These are phyloP conservation scores for Xenoacremonium recifei DNA, from an alignment of 2,329 filamentous ascomycete genomes.

Conservation along the genomic window DNA sequence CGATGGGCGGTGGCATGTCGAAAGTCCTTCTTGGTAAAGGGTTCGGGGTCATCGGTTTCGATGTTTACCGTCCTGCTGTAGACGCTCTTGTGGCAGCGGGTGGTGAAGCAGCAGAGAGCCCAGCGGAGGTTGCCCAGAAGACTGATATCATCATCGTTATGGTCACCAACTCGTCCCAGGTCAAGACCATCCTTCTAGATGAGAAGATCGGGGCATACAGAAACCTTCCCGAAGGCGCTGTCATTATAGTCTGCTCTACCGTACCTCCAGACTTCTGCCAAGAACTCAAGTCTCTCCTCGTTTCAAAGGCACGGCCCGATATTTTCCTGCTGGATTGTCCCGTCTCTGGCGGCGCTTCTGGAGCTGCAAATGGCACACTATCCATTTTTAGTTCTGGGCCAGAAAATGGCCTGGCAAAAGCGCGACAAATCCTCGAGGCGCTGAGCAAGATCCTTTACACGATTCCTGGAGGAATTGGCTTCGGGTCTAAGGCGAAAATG, in stretches of 20 bases:
- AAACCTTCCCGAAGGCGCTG: not conserved
- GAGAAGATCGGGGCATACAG: not conserved
- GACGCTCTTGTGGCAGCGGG: not conserved
- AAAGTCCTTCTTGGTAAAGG: not conserved
- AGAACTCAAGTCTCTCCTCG: not conserved
- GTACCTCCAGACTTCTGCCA: not conserved
- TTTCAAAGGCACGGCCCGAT: not conserved
- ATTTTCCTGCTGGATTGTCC: not conserved
- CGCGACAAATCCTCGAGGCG: not conserved
- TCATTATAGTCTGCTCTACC: not conserved
- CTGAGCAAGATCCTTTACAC: not conserved
- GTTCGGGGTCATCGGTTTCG: not conserved
- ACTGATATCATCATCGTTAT: not conserved
- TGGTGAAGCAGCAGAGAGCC: not conserved
- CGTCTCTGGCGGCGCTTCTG: not conserved
- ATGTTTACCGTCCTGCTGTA: not conserved
- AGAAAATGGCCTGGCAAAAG: not conserved
- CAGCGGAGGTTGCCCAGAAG: not conserved
- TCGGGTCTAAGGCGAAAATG: conserved; percentile 1
- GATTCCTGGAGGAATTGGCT: not conserved
- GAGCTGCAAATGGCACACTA: not conserved
- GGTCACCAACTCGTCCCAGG: not conserved
- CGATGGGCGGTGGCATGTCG: not conserved
- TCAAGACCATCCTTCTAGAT: not conserved
- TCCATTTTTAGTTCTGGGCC: not conserved